Evolutionary conservation across 768 basidiomycete species (phyloP).

Genomic region (Trametes villosa): DNA sequence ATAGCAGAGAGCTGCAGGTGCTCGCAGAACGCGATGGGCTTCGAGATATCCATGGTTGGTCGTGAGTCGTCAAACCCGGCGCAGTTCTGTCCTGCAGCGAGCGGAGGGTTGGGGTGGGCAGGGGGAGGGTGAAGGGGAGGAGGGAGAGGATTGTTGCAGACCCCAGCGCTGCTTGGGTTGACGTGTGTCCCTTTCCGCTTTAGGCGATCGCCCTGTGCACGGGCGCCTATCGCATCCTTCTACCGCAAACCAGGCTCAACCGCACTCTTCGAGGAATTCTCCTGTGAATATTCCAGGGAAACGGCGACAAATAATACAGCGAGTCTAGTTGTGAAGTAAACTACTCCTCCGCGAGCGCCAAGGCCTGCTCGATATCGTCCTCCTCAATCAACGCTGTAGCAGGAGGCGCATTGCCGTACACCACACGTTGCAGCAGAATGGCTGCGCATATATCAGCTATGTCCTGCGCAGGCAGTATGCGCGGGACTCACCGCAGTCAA

Average conservation of each 20-base stretch:
- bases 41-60: constrained; percentile 45
- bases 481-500: constrained; percentile 67
- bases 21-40: constrained; percentile 89
- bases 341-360: constrained; percentile 67
- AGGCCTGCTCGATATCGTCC: constrained; percentile 76
- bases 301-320: too few relatives aligned
- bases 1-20: constrained; percentile 94
- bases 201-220: constrained; percentile 5
- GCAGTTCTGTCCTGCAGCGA: constrained; percentile 30
- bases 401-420: constrained; percentile 77
- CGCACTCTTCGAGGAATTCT: constrained; percentile 42
- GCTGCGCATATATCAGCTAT: constrained; percentile 43
- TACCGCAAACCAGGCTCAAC: constrained; percentile 50
- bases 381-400: constrained; percentile 49
- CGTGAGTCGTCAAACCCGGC: constrained; percentile 33
- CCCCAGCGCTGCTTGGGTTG: constrained; percentile 13
- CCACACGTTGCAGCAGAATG: constrained; percentile 73
- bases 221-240: constrained; percentile 8
- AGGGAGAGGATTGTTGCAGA: constrained; percentile 3
- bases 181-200: constrained; percentile 27
- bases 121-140: neutral
- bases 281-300: neutral
- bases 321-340: neutral
- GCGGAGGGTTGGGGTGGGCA: constrained; percentile 14
- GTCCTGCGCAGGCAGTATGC: neutral